These are phyloP conservation scores for Trichoderma hamatum DNA, from an alignment of 2,329 filamentous ascomycete species.

Conservation along the genomic window DNA sequence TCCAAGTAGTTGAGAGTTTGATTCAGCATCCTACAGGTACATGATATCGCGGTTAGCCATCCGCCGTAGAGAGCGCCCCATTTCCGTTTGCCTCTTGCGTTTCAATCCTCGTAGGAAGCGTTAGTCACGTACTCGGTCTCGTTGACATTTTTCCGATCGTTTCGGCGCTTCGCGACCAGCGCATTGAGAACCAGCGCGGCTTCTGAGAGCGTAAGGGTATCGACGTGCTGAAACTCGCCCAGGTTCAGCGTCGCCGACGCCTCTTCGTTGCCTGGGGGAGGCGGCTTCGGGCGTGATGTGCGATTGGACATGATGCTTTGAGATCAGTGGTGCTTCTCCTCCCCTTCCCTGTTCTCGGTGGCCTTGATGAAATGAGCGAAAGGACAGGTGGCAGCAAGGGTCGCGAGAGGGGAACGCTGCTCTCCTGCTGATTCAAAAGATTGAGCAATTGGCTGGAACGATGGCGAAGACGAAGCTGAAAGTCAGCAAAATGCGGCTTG, in stretches of 20 bases:
- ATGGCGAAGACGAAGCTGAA: not conserved
- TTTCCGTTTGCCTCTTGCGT: not conserved
- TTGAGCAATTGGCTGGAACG: not conserved
- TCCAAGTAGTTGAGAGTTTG: slow-evolving; percentile 94
- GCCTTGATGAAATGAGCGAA: not conserved
- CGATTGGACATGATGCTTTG: slow-evolving; percentile 23
- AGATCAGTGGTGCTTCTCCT: not conserved
- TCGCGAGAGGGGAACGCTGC: not conserved
- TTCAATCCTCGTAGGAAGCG: not conserved
- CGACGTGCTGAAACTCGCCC: slow-evolving; percentile 90
- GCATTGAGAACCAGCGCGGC: slow-evolving; percentile 90
- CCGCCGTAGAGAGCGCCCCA: not conserved
- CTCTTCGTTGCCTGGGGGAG: slow-evolving; percentile 80
- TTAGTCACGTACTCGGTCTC: slow-evolving; percentile 71
- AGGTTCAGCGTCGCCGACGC: slow-evolving; percentile 79
- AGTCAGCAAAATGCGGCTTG: not conserved
- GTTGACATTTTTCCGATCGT: slow-evolving; percentile 79
- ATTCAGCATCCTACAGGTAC: slow-evolving; percentile 65
- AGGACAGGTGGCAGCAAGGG: not conserved
- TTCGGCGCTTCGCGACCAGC: slow-evolving; percentile 77
- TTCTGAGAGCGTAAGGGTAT: slow-evolving; percentile 89
- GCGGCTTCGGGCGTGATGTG: slow-evolving; percentile 69
- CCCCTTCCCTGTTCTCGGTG: not conserved
- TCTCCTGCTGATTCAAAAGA: not conserved
- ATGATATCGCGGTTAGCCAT: not conserved